Conservation (phyloP, 805 yeast species). For the Suhomyces sp. region DNA sequence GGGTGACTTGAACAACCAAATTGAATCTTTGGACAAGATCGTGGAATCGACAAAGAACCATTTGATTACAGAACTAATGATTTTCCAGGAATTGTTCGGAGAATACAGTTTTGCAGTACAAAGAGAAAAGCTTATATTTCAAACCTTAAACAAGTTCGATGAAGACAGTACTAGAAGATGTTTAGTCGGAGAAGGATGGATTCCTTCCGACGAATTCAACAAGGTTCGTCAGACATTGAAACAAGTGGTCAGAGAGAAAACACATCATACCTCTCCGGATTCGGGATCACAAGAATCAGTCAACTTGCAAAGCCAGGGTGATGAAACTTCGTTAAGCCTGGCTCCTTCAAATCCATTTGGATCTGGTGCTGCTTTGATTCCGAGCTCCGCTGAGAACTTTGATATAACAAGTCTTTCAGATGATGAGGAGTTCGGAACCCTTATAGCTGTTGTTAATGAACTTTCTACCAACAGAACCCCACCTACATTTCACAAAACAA, state of each 20-base stretch:
- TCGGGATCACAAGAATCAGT: slow-evolving; percentile 11
- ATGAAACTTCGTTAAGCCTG: no score
- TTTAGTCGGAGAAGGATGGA: slow-evolving; percentile 75
- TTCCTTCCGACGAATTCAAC: slow-evolving; percentile 53
- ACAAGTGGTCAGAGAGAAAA: slow-evolving; percentile 40
- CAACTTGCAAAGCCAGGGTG: slow-evolving; percentile 5
- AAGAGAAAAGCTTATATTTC: slow-evolving; percentile 58
- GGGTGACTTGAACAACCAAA: slow-evolving; percentile 30
- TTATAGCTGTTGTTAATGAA: slow-evolving; percentile 41
- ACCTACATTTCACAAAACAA: slow-evolving; percentile 93
- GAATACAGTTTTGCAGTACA: slow-evolving; percentile 37
- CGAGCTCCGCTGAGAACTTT: slow-evolving; percentile 21
- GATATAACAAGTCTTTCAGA: slow-evolving; percentile 8
- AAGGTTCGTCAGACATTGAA: slow-evolving; percentile 40
- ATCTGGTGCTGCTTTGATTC: not conserved
- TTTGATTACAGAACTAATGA: slow-evolving; percentile 36
- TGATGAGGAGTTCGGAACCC: slow-evolving; percentile 12
- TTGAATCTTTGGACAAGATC: slow-evolving; percentile 33
- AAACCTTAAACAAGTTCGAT: slow-evolving; percentile 62
- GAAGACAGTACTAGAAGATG: slow-evolving; percentile 66
- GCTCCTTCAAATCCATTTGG: no score
- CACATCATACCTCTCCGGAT: slow-evolving; percentile 17
- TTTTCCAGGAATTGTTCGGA: slow-evolving; percentile 35
- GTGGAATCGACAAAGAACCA: slow-evolving; percentile 36
- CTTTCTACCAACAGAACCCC: slow-evolving; percentile 82